Base-by-base conservation (phyloP, 495 filamentous ascomycete genomes). In the Xylaria bambusicola region DNA sequence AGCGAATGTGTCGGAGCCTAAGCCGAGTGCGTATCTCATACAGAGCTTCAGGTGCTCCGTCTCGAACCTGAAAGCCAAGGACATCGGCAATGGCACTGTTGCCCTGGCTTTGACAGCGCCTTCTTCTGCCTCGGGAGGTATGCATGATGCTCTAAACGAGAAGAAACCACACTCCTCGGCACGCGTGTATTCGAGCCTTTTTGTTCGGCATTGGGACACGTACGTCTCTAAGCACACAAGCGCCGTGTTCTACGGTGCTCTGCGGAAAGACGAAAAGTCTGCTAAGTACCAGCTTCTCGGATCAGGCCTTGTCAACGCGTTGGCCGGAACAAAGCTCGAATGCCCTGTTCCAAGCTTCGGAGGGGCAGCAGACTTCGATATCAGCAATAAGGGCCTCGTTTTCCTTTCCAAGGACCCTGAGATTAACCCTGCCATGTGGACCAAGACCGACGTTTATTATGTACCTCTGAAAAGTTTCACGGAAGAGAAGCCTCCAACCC, bases 371-470 rank as follows among this genome's bases (percentile, higher is more conserved):
- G 83, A 88, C 66, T 89, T 80, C 54, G 84, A 82, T 62, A 80
- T 85, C 57, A 73, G 76, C 45, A 69, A 74, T 40, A 73, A 67
- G 52, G 83, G 83, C 2, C 78, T 97, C 56, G 85, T 89, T 1
- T 97, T 97, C 70, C 84, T 95, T 27, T 86, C 92, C 0, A 95
- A 91, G 64, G 92, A 95, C 65, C 93, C 92, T 0, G 79, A 81
- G 6, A 66, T 94, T 3, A 85, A 91, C 62, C 85, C 87, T 4
- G 93, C 93, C 0, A 80, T 84, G 12, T 87, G 94, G 73, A 97
- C 93, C 3, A 89, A 92, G 61, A 87, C 87, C 35, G 85, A 90
- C 54, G 74, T 91, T 24, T 92, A 91, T 70, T 87, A 86, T 61
- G 80, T 91, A 6, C 82, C 88, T 1, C 79, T 94, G 10, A 73